Base-by-base conservation (phyloP, 352 stramenopile genomes). In the Phytophthora tubulina region DNA sequence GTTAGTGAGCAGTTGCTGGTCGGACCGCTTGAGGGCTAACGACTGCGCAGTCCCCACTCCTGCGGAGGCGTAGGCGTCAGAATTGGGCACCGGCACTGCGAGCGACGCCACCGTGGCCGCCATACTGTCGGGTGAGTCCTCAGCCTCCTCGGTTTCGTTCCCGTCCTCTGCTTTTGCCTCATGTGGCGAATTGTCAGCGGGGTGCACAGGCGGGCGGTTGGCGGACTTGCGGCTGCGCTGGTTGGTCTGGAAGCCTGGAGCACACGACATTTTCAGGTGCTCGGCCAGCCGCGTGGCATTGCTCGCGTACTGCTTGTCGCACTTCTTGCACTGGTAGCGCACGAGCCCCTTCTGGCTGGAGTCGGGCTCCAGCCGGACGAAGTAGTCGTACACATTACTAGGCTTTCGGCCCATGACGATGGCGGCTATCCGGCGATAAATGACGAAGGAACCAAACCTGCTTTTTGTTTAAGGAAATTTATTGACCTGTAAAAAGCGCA, bases 311-410 rank as follows among this genome's bases (percentile, higher is more conserved):
- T 95, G 86, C 72, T 95, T 95, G 70, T 91, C 76, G 70, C 88
- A 95, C 74, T 94, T 94, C 73, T 94, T 93, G 85, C 88, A 95
- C 76, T 93, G 85, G 73, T 93, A 95, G 67, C 88, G 88, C 73
- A 92, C 85, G 72, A 93, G 75, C 3, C 84, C 82, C 63, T 93
- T 94, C 59, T 78, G 78, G 58, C 90, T 84, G 3, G 79, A 21
- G 60, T 75, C 60, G 8, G 88, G 80, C 63, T 95, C 88, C 11
- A 95, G 66, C 58, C 88, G 86, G 61, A 81, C 79, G 70, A 94
- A 95, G 75, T 89, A 93, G 75, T 95, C 88, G 68, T 95, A 94
- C 63, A 95, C 88, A 77, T 95, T 95, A 74, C 86, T 94, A 31
- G 85, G 85, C 58, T 92, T 93, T 70, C 88, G 86, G 57, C 88